These are phyloP conservation scores for Botryosphaeria agaves DNA, from an alignment of 2,329 filamentous ascomycete species.

Conservation along the genomic window DNA sequence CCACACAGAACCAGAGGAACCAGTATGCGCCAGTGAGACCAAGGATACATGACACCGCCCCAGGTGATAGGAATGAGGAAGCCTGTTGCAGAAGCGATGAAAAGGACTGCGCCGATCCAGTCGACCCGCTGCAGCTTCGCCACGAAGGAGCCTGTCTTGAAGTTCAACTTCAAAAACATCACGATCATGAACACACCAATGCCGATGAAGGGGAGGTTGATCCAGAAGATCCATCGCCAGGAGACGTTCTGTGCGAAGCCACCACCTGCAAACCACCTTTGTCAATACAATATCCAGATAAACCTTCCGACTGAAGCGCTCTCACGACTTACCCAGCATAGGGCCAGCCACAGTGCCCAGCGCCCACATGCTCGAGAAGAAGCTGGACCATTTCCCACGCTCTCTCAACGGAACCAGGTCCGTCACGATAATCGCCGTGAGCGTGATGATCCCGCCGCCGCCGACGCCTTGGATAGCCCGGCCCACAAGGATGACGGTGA, in stretches of 20 bases:
- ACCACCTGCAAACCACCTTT: conserved; percentile 29
- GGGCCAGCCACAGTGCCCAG: conserved; percentile 37
- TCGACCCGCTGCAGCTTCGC: conserved; percentile 39
- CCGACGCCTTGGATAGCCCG: conserved; percentile 22
- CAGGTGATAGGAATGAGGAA: conserved; percentile 46
- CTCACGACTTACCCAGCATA: conserved; percentile 15
- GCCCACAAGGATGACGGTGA: conserved; percentile 19
- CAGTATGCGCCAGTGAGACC: conserved; percentile 44
- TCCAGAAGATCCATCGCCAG: conserved; percentile 50
- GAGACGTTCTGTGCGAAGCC: conserved; percentile 33
- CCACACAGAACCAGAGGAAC: conserved; percentile 41
- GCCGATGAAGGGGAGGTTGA: conserved; percentile 41
- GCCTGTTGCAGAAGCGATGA: conserved; percentile 39
- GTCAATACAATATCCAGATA: conserved; percentile 1
- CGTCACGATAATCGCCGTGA: conserved; percentile 27
- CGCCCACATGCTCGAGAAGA: conserved; percentile 32
- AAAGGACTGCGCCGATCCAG: conserved; percentile 43
- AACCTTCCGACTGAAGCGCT: not conserved
- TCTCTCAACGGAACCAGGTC: conserved; percentile 27
- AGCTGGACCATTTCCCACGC: conserved; percentile 23
- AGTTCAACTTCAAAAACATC: conserved; percentile 36
- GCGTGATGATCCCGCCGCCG: conserved; percentile 21
- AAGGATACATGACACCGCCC: conserved; percentile 48
- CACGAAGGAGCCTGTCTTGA: conserved; percentile 26
- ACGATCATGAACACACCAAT: conserved; percentile 30